Evolutionary conservation across 192 early-diverging fungal genomes (phyloP), one percentile per base, ranked within the genome.

Genomic region (Funneliformis mosseae): DNA sequence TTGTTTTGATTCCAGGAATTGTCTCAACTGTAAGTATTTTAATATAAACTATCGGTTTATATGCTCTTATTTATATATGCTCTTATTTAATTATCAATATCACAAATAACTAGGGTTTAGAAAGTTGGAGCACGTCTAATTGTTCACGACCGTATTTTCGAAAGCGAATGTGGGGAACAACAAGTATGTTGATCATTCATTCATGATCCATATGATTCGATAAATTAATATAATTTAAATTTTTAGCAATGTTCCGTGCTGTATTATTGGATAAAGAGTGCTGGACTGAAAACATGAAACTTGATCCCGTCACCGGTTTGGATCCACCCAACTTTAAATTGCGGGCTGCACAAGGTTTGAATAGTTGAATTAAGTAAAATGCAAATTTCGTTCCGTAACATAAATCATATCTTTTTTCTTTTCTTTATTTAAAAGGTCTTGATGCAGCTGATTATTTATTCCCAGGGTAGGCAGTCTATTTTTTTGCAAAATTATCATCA

Each of bases 381-480:
- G 16, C n/a, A n/a, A 16, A 4, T 69, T 69, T 33, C 0, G 39
- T 38, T 69, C 4, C 41, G 11, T 42, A 12, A 10, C 28, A 64
- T 21, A 72, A 72, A 41, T n/a, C 43, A 45, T 23, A 71, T 59
- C 45, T 8, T n/a, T 41, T 33, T 62, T 41, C n/a, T 43, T 55
- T 16, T 41, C 1, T 45, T 14, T 70, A 8, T n/a, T 21, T 25
- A 4, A 10, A 80, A 83, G 94, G 96, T 0, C 84, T 97, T 11
- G 94, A 96, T 83, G 94, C 95, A 0, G 95, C 96, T 0, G 96
- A 97, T 82, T 97, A 96, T 81, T 91, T 97, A 73, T 91, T 96
- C 33, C 92, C 93, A 23, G 94, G 94, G 84, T 96, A 87, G 63
- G 84, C 41, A 59, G n/a, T n/a, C n/a, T 50, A 74, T 21, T 75